These are phyloP conservation scores for Abrus pulchellus DNA, from an alignment of 306 rosid genomes.

Conservation along the genomic window DNA sequence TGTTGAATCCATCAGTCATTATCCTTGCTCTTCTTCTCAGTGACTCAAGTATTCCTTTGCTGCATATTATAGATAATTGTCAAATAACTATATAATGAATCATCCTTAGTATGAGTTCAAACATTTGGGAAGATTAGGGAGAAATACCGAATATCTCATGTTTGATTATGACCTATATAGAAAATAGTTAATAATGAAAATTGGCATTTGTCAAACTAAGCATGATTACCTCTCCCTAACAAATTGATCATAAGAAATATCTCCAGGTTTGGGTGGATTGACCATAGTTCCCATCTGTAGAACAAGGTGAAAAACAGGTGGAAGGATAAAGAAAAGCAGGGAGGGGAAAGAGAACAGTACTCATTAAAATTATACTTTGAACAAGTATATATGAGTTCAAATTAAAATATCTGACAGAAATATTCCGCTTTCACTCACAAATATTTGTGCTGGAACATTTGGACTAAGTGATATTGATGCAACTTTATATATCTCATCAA, in stretches of 20 bases:
- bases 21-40: conserved; percentile 91
- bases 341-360: conserved; percentile 31
- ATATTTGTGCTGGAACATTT: conserved; percentile 98
- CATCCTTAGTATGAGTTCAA: conserved; percentile 10
- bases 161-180: not conserved
- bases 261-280: conserved; percentile 94
- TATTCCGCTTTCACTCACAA: conserved; percentile 73
- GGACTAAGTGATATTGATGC: conserved; percentile 94
- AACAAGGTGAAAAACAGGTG: conserved; percentile 46
- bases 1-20: conserved; percentile 99
- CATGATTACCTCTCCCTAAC: conserved; percentile 83
- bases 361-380: conserved; percentile 36
- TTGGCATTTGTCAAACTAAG: conserved; percentile 26
- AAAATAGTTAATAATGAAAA: conserved; percentile 27
- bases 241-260: conserved; percentile 88
- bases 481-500: conserved; percentile 95
- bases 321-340: conserved; percentile 34
- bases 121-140: conserved; percentile 11
- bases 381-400: conserved; percentile 18
- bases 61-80: conserved; percentile 53
- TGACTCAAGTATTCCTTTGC: conserved; percentile 91
- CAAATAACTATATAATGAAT: conserved; percentile 36
- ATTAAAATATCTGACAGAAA: conserved; percentile 38
- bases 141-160: conserved; percentile 36
- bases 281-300: conserved; percentile 97